Evolutionary conservation across 495 filamentous ascomycete genomes (phyloP).

Genomic region (Viridothelium virens): DNA sequence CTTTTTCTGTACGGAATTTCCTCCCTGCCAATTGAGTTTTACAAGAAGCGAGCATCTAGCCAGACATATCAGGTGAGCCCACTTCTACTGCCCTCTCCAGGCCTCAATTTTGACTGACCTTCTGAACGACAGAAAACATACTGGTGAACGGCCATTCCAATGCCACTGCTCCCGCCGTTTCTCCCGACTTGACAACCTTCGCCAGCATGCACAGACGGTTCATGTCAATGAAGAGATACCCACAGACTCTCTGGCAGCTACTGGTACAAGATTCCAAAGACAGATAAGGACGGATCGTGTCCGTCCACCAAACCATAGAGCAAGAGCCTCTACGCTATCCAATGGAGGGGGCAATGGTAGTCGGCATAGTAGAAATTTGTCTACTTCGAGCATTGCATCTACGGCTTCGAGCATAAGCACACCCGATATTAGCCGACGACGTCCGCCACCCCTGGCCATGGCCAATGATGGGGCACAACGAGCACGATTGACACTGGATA

Average conservation of each 20-base stretch:
- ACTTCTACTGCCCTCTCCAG: background rate
- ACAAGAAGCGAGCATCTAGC: slow-evolving; percentile 94
- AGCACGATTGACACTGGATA: slow-evolving; percentile 55
- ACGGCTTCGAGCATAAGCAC: slow-evolving; percentile 62
- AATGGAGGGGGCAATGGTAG: slow-evolving; percentile 59
- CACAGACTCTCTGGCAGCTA: slow-evolving; percentile 84
- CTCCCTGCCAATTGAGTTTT: slow-evolving; percentile 89
- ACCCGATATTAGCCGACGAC: slow-evolving; percentile 53
- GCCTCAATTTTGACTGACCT: slow-evolving; percentile 26
- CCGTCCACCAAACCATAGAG: slow-evolving; percentile 60
- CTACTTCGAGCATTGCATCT: slow-evolving; percentile 75
- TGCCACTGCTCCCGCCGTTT: slow-evolving; percentile 94
- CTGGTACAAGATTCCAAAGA: slow-evolving; percentile 85
- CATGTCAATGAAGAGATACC: slow-evolving; percentile 98
- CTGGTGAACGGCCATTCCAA: slow-evolving; percentile 92
- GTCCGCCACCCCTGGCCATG: slow-evolving; percentile 80
- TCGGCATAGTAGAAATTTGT: slow-evolving; percentile 76
- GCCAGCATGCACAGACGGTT: slow-evolving; percentile 95
- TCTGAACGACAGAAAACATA: slow-evolving; percentile 67
- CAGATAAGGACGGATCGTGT: slow-evolving; percentile 84
- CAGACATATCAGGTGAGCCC: slow-evolving; percentile 76
- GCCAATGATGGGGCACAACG: slow-evolving; percentile 56
- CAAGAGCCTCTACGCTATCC: slow-evolving; percentile 65
- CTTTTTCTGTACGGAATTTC: slow-evolving; percentile 96
- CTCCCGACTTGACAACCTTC: slow-evolving; percentile 91